phyloP scores from a whole-genome alignment of 352 stramenopile genomes.

The Phytopythium delawarense region DNA sequence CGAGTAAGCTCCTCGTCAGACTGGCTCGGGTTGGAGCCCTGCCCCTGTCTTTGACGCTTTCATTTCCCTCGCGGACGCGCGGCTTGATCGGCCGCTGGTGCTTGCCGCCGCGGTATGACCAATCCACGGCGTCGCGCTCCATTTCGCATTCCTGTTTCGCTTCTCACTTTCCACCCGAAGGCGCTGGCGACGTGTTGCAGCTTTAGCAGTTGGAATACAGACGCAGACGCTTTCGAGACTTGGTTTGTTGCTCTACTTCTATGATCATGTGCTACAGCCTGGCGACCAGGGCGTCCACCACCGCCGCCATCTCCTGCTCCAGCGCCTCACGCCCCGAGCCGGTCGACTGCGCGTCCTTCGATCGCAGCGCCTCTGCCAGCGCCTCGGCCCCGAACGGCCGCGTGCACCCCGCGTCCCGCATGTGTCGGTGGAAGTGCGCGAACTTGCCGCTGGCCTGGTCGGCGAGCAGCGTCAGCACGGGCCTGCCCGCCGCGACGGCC shows the following conservation, averaged over 20 bases:
- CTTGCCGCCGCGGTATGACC: background rate
- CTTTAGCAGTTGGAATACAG: background rate
- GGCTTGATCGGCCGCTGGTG: background rate
- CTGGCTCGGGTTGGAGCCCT: background rate
- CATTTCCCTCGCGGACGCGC: background rate
- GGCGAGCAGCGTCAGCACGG: conserved; percentile 45
- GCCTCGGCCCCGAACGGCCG: conserved; percentile 18
- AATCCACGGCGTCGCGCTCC: background rate
- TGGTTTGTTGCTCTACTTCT: background rate
- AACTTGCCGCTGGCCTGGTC: conserved; percentile 51
- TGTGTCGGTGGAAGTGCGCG: conserved; percentile 38
- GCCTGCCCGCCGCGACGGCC: conserved; percentile 47
- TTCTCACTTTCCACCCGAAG: background rate
- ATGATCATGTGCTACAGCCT: background rate
- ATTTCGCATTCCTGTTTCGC: background rate
- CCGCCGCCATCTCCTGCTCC: conserved; percentile 33
- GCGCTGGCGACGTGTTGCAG: background rate
- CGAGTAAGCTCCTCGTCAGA: conserved; percentile 26
- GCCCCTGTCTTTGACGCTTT: background rate
- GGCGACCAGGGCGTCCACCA: conserved; percentile 19
- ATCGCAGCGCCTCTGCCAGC: conserved; percentile 6
- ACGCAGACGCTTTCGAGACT: background rate
- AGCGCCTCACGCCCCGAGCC: conserved; percentile 13
- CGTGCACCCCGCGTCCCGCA: conserved; percentile 28
- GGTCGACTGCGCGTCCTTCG: too few species aligned